phyloP scores from a whole-genome alignment of 1,284 basidiomycete species.

The Ustilago shanxiensis region DNA sequence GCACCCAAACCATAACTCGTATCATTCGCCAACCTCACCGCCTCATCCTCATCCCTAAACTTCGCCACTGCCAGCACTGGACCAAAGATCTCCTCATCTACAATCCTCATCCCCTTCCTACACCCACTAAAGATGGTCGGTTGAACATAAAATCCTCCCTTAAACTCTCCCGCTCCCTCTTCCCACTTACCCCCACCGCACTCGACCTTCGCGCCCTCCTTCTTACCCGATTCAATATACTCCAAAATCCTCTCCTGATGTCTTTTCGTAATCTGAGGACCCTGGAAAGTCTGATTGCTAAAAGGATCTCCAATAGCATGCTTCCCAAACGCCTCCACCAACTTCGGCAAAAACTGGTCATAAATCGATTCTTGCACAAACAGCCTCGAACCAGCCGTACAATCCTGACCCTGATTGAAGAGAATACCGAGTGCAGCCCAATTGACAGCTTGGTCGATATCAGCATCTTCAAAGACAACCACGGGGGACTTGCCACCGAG shows the following conservation, averaged over 20 bases:
- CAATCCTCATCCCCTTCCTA: slow-evolving; percentile 75
- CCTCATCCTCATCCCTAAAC: slow-evolving; percentile 73
- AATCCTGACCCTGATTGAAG: slow-evolving; percentile 75
- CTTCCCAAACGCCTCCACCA: slow-evolving; percentile 75
- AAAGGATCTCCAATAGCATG: slow-evolving; percentile 85
- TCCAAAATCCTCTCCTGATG: slow-evolving; percentile 91
- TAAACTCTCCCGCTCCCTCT: slow-evolving; percentile 75
- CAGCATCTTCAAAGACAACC: slow-evolving; percentile 78
- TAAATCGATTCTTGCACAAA: slow-evolving; percentile 78
- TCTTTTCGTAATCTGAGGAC: slow-evolving; percentile 81
- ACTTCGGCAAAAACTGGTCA: slow-evolving; percentile 76
- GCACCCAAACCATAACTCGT: slow-evolving; percentile 84
- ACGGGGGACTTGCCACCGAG: slow-evolving; percentile 86
- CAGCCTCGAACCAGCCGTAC: slow-evolving; percentile 79
- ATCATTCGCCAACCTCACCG: slow-evolving; percentile 82
- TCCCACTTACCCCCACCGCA: slow-evolving; percentile 75
- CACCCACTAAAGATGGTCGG: slow-evolving; percentile 75
- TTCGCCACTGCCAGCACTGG: slow-evolving; percentile 77
- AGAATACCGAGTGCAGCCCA: slow-evolving; percentile 84
- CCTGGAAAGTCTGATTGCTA: slow-evolving; percentile 78
- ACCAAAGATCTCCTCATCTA: slow-evolving; percentile 81
- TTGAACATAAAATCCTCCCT: slow-evolving; percentile 73
- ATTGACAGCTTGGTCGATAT: slow-evolving; percentile 70
- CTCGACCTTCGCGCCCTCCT: slow-evolving; percentile 81
- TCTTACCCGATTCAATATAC: slow-evolving; percentile 89